A percentile compares a stretch with the other conserved stretches of the same genome.
phyloP scores from a whole-genome alignment of 441 rosid species.

The Gossypium schwendimanii region DNA sequence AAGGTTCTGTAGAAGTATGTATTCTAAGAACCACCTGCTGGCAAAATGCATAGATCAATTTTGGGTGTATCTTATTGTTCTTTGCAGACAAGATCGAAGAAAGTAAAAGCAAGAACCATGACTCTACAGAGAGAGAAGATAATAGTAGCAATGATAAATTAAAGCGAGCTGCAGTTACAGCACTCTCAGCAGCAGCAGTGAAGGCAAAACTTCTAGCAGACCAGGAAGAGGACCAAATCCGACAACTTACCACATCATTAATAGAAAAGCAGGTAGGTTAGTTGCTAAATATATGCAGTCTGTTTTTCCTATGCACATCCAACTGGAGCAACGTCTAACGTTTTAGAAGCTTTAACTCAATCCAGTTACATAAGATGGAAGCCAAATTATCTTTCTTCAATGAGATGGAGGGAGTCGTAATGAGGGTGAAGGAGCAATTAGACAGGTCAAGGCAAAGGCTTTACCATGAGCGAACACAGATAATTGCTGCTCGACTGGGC shows the following conservation, averaged over 20 bases:
- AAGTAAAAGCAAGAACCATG: constrained; percentile 35
- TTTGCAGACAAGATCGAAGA: constrained; percentile 36
- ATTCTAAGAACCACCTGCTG: not conserved
- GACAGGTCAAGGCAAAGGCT: constrained; percentile 84
- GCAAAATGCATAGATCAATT: not conserved
- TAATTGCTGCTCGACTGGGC: constrained; percentile 85
- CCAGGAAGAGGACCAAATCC: constrained; percentile 83
- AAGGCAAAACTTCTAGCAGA: constrained; percentile 81
- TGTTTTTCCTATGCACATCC: not conserved
- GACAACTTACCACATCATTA: constrained; percentile 57
- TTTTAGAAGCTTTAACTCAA: not conserved
- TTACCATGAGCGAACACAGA: constrained; percentile 84
- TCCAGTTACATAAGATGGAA: constrained; percentile 86
- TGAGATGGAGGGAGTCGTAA: constrained; percentile 61
- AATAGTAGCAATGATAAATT: constrained; percentile 45
- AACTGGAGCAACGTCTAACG: not conserved
- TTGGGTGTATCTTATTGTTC: constrained; percentile 17
- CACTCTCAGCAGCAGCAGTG: constrained; percentile 92
- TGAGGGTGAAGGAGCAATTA: constrained; percentile 77
- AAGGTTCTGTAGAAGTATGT: not conserved
- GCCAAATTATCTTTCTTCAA: constrained; percentile 67
- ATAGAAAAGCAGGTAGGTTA: constrained; percentile 78
- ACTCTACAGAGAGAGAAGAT: constrained; percentile 38
- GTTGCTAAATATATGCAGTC: not conserved
- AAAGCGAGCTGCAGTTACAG: constrained; percentile 67